Percentiles rank a stretch among this genome's conserved stretches.
phyloP scores from a whole-genome alignment of 352 stramenopile genomes.

The Aphanomyces astaci region DNA sequence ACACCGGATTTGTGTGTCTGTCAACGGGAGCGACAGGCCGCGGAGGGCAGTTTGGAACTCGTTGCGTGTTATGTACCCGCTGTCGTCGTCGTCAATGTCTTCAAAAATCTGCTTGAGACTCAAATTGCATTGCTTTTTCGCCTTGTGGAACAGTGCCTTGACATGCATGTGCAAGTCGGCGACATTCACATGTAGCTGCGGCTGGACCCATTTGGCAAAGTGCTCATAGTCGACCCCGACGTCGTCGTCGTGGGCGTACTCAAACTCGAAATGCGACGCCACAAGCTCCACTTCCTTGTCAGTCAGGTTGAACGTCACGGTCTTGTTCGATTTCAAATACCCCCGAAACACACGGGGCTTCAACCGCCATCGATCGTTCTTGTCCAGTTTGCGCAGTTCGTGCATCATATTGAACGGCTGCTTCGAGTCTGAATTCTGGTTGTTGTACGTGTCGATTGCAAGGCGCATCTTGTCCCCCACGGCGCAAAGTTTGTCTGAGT shows the following conservation, averaged over 20 bases:
- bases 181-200: constrained; percentile 50
- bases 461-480: constrained; percentile 41
- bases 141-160: constrained; percentile 37
- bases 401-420: constrained; percentile 38
- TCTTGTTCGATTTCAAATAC: background rate
- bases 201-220: constrained; percentile 62
- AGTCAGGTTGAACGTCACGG: constrained; percentile 32
- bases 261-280: constrained; percentile 53
- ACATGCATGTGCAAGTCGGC: constrained; percentile 46
- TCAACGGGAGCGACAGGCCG: constrained; percentile 55
- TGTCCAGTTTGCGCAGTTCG: constrained; percentile 47
- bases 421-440: constrained; percentile 32
- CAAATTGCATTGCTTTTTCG: constrained; percentile 34
- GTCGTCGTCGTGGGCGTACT: constrained; percentile 45
- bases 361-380: constrained; percentile 20
- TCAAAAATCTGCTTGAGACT: constrained; percentile 49
- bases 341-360: background rate
- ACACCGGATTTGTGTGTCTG: constrained; percentile 49
- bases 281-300: constrained; percentile 32
- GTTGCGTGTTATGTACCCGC: constrained; percentile 39
- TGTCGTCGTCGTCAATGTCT: constrained; percentile 47
- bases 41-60: constrained; percentile 50
- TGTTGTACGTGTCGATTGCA: constrained; percentile 41
- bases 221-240: constrained; percentile 61
- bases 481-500: constrained; percentile 49